phyloP scores from a whole-genome alignment of 2,329 filamentous ascomycete species.

The Diaporthe sp. region DNA sequence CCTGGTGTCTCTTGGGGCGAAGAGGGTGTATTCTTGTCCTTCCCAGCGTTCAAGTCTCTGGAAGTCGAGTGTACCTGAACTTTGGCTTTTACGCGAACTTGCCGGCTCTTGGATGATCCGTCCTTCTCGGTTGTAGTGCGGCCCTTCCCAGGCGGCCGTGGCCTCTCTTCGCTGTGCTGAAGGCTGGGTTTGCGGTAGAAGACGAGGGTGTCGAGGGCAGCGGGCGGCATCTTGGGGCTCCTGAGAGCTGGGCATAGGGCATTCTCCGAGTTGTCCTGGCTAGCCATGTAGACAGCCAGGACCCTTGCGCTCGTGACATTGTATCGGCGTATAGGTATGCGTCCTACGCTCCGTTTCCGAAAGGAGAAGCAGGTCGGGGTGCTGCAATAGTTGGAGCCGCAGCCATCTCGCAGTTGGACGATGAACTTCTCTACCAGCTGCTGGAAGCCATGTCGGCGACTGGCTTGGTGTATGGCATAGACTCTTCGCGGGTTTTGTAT shows the following conservation, averaged over 20 bases:
- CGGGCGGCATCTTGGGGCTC: conserved; percentile 58
- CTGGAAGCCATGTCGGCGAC: conserved; percentile 75
- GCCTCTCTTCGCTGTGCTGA: conserved; percentile 27
- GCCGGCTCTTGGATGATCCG: conserved; percentile 13
- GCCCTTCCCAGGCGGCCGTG: conserved; percentile 44
- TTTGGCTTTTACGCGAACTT: conserved; percentile 38
- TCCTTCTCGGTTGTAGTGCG: conserved; percentile 5
- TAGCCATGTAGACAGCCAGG: conserved; percentile 84
- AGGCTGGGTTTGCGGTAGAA: conserved; percentile 55
- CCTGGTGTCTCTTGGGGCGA: not conserved
- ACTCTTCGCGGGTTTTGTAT: conserved; percentile 74
- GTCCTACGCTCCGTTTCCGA: conserved; percentile 75
- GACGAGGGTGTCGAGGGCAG: conserved; percentile 62
- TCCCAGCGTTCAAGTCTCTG: conserved; percentile 5
- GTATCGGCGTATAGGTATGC: conserved; percentile 81
- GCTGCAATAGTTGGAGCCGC: conserved; percentile 76
- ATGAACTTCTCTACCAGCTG: conserved; percentile 81
- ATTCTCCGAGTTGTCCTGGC: conserved; percentile 81
- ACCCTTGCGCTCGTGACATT: conserved; percentile 86
- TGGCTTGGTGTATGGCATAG: conserved; percentile 72
- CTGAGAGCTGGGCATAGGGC: conserved; percentile 73
- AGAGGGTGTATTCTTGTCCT: conserved; percentile 22
- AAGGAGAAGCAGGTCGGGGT: conserved; percentile 87
- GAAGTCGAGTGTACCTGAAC: conserved; percentile 35
- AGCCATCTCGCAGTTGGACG: conserved; percentile 86